Base-by-base conservation (phyloP, 495 filamentous ascomycete genomes). In the Jackrogersella multiformis region DNA sequence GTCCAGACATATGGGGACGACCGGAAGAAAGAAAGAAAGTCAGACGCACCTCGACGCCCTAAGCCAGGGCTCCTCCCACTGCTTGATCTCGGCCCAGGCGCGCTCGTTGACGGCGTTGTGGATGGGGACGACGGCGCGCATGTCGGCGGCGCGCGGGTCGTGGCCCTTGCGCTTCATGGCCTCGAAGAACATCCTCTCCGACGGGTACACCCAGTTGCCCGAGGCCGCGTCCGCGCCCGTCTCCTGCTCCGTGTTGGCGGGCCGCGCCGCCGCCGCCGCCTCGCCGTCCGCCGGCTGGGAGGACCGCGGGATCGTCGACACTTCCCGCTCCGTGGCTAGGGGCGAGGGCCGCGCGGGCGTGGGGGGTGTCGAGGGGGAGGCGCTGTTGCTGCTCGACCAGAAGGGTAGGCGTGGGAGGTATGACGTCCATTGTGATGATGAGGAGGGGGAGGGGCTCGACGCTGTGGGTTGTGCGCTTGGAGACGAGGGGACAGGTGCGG, bases 91-190 rank as follows among this genome's bases (percentile, higher is more conserved):
- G 55, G 85, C 80, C 92, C 92, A 95, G 2, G 92, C 92, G 48
- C 90, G 85, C 82, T 95, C 92, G 78, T 94, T 95, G 72, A 99
- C 95, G 52, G 95, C 95, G 76, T 99, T 99, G 77, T 99, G 95
- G 74, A 99, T 97, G 1, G 95, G 95, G 48, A 98, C 94, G 26
- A 98, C 92, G 20, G 90, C 89, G 55, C 85, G 86, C 86, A 97
- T 96, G 72, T 96, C 91, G 18, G 82, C 79, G 1, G 87, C 86
- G 26, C 78, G 65, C 15, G 87, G 83, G 32, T 80, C 77, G 77
- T 84, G 78, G 21, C 85, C 86, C 60, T 98, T 98, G 72, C 94
- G 88, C 83, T 89, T 87, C 86, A 99, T 90, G 9, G 95, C 94
- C 20, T 94, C 88, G 81, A 97, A 97, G 80, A 99, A 99, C 84